phyloP scores from a whole-genome alignment of 2,329 filamentous ascomycete species.

The Aspergillus viridinutans region DNA sequence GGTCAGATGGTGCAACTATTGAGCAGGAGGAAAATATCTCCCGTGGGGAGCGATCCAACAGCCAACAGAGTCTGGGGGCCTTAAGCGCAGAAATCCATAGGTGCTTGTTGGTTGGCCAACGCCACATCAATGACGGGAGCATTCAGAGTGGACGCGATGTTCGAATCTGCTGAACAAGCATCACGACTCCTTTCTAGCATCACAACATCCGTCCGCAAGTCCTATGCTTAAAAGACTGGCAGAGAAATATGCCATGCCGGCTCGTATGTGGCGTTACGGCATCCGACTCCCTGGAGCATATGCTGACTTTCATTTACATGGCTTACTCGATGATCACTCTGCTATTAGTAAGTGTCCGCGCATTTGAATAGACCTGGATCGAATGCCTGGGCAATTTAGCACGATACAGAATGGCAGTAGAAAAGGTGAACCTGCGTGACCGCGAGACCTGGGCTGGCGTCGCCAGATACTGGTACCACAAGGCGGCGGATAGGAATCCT shows the following conservation, averaged over 20 bases:
- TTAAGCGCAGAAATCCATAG: no score
- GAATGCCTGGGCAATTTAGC: constrained; percentile 86
- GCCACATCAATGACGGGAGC: no score
- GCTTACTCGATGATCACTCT: constrained; percentile 88
- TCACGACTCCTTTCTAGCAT: constrained; percentile 81
- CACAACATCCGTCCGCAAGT: constrained; percentile 76
- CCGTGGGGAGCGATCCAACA: no score
- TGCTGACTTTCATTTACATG: constrained; percentile 85
- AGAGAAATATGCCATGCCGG: constrained; percentile 84
- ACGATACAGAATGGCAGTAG: constrained; percentile 85
- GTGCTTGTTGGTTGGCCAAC: no score
- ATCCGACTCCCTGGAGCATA: constrained; percentile 82
- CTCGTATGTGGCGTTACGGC: constrained; percentile 88
- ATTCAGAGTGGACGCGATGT: no score
- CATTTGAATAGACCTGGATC: constrained; percentile 86
- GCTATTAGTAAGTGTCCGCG: constrained; percentile 76
- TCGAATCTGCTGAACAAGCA: constrained; percentile 78
- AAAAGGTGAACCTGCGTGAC: constrained; percentile 71
- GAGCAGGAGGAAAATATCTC: no score
- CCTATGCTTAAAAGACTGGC: constrained; percentile 64
- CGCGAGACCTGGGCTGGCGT: constrained; percentile 79
- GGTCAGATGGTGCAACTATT: no score
- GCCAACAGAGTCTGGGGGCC: no score
- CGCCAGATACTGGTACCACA: constrained; percentile 77
- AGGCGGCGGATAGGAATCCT: constrained; percentile 72